These are phyloP conservation scores for Chaetoscypha palmicola DNA, from an alignment of 2,329 filamentous ascomycete species.

Conservation along the genomic window DNA sequence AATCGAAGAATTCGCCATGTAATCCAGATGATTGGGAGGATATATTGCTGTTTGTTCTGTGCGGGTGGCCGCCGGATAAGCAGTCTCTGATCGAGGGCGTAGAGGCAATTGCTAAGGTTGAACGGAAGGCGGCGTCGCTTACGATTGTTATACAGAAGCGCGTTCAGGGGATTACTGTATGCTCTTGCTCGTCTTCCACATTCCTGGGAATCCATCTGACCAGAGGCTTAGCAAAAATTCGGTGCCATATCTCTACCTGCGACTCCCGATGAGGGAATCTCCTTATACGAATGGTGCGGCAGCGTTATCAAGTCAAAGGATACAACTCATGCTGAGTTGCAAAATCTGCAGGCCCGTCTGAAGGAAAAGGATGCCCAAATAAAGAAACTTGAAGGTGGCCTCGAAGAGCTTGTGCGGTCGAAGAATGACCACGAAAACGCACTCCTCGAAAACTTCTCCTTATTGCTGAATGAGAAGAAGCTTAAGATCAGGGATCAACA, in stretches of 20 bases:
- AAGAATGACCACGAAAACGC: slow-evolving; percentile 62
- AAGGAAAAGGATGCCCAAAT: slow-evolving; percentile 48
- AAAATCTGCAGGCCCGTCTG: slow-evolving; percentile 34
- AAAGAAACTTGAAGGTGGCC: slow-evolving; percentile 50
- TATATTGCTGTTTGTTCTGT: slow-evolving; percentile 51
- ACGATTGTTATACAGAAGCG: slow-evolving; percentile 58
- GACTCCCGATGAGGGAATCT: slow-evolving; percentile 46
- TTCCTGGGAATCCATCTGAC: slow-evolving; percentile 1
- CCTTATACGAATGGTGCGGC: slow-evolving; percentile 65
- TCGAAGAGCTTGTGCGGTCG: slow-evolving; percentile 58
- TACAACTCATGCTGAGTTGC: slow-evolving; percentile 12
- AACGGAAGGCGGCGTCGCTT: slow-evolving; percentile 40
- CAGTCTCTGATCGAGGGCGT: slow-evolving; percentile 52
- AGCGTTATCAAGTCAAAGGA: slow-evolving; percentile 40
- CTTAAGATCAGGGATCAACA: slow-evolving; percentile 71
- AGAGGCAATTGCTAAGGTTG: slow-evolving; percentile 53
- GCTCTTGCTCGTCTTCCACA: slow-evolving; percentile 23
- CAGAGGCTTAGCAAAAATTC: slow-evolving; percentile 53
- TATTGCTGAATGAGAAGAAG: slow-evolving; percentile 72
- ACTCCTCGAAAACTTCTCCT: slow-evolving; percentile 62
- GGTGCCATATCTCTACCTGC: slow-evolving; percentile 54
- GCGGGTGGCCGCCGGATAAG: slow-evolving; percentile 35
- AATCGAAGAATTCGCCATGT: slow-evolving; percentile 46
- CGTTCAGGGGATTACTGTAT: slow-evolving; percentile 61
- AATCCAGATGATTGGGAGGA: slow-evolving; percentile 59